These are phyloP conservation scores for Lenwebbia sp. DNA, from an alignment of 345 rosid genomes.

Conservation along the genomic window DNA sequence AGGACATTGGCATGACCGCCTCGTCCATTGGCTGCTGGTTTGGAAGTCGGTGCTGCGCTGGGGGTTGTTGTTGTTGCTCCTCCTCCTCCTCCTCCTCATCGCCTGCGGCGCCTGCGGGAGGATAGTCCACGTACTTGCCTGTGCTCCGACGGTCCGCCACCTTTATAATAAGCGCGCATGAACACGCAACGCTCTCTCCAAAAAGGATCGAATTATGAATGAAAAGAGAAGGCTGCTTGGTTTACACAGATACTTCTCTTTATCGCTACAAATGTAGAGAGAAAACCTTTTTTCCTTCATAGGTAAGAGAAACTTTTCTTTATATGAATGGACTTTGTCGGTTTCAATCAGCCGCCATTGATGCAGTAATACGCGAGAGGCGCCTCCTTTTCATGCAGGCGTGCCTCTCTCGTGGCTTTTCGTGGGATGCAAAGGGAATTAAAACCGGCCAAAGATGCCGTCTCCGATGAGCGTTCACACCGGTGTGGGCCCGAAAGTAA, in stretches of 20 bases:
- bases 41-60: background rate
- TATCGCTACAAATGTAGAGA: background rate
- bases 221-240: background rate
- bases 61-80: background rate
- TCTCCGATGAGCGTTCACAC: background rate
- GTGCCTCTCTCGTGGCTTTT: background rate
- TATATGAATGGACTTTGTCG: background rate
- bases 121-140: background rate
- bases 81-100: background rate
- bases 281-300: background rate
- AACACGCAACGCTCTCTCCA: background rate
- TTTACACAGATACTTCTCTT: background rate
- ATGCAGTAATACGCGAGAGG: background rate
- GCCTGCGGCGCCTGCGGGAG: background rate
- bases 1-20: constrained; percentile 13
- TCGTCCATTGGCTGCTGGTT: background rate
- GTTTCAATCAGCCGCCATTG: background rate
- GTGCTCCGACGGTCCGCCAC: background rate
- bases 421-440: background rate
- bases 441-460: background rate
- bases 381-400: background rate
- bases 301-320: background rate
- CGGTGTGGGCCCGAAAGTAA: background rate
- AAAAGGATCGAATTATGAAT: background rate
- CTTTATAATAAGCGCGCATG: background rate